Evolutionary conservation across 176 grass and related monocot genomes (phyloP).

Genomic region (Carex pumila): DNA sequence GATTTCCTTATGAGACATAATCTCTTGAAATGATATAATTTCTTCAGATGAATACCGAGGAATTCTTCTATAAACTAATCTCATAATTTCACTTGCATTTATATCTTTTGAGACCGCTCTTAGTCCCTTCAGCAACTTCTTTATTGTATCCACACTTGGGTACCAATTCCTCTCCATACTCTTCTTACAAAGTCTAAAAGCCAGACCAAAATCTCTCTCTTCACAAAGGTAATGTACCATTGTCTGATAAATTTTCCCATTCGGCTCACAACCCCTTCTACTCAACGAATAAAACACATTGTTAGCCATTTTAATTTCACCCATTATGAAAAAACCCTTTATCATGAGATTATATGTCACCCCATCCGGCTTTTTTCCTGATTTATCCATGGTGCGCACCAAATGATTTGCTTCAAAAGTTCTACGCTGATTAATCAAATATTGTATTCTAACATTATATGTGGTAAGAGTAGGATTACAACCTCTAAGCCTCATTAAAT

Average conservation of each 20-base stretch:
- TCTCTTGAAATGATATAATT: conserved; percentile 44
- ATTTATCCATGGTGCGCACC: conserved; percentile 44
- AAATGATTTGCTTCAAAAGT: conserved; percentile 69
- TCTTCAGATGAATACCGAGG: conserved; percentile 52
- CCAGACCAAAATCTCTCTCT: conserved; percentile 53
- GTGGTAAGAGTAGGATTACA: conserved; percentile 61
- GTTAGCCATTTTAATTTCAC: conserved; percentile 72
- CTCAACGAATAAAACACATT: conserved; percentile 57
- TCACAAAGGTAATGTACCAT: conserved; percentile 94
- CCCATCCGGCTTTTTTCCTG: conserved; percentile 55
- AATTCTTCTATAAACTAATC: conserved; percentile 44
- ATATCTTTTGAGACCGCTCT: conserved; percentile 50
- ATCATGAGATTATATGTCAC: conserved; percentile 87
- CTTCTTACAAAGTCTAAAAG: conserved; percentile 66
- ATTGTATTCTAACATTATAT: conserved; percentile 96
- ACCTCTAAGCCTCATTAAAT: conserved; percentile 76
- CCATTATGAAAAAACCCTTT: conserved; percentile 88
- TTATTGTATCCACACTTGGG: conserved; percentile 48
- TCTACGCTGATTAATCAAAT: conserved; percentile 54
- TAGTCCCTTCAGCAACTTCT: conserved; percentile 62
- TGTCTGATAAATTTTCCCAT: conserved; percentile 76
- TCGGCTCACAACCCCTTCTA: conserved; percentile 69
- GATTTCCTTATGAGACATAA: conserved; percentile 22
- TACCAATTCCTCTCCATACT: conserved; percentile 88
- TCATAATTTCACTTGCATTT: conserved; percentile 68